Conservation (phyloP, 129 eudicot genomes). For the Arctium lappa region DNA sequence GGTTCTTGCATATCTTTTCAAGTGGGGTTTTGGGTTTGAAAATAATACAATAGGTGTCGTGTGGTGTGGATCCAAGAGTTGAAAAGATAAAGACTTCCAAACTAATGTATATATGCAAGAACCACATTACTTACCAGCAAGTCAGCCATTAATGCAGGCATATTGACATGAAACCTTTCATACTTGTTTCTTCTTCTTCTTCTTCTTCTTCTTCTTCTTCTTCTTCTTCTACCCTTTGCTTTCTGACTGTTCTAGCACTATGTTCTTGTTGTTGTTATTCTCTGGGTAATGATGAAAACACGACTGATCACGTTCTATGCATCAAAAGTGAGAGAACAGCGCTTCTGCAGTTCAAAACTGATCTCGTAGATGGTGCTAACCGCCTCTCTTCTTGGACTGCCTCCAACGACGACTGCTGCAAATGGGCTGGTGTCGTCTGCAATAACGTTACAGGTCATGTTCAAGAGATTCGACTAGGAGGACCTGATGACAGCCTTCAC, state of each 20-base stretch:
- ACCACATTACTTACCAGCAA: not conserved
- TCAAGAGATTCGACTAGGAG: slow-evolving; percentile 30
- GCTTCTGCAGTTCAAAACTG: slow-evolving; percentile 11
- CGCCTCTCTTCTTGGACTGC: slow-evolving; percentile 24
- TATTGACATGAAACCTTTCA: not conserved
- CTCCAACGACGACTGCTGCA: slow-evolving; percentile 14
- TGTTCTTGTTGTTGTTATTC: not conserved
- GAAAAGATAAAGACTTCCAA: not conserved
- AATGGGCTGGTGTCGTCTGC: slow-evolving; percentile 29
- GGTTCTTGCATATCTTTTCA: not conserved
- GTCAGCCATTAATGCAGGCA: not conserved
- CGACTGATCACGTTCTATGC: not conserved
- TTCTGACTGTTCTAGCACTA: not conserved
- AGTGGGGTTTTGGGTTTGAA: not conserved
- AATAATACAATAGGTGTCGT: not conserved
- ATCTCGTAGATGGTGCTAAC: not conserved
- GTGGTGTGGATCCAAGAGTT: not conserved
- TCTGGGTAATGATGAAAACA: not conserved
- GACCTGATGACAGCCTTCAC: not conserved
- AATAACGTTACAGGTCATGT: slow-evolving; percentile 29
- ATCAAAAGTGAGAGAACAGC: slow-evolving; percentile 12
- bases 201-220: not conserved
- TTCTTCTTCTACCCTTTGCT: not conserved
- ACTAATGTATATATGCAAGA: not conserved
- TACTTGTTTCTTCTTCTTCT: not conserved